phyloP scores from a whole-genome alignment of 495 filamentous ascomycete genomes.

The Barbatosphaeria neglecta region DNA sequence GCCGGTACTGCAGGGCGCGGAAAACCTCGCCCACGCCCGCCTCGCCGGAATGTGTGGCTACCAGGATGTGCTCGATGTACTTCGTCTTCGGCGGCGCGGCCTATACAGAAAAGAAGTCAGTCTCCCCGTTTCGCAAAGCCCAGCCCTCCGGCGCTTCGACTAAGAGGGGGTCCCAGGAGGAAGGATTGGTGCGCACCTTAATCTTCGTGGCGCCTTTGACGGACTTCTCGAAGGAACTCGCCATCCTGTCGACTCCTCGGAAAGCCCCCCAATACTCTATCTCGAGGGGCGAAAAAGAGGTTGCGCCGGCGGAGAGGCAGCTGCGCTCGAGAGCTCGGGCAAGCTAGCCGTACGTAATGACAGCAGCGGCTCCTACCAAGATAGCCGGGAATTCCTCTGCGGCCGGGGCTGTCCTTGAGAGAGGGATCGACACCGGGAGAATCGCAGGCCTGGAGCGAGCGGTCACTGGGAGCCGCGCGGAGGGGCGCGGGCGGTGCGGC shows the following conservation, averaged over 20 bases:
- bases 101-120: no score
- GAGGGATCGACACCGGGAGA: background rate
- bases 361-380: no score
- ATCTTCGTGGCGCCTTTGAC: slow-evolving; percentile 91
- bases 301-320: no score
- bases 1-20: slow-evolving; percentile 70
- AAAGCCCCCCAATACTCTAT: background rate
- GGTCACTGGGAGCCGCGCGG: no score
- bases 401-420: no score
- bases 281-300: background rate
- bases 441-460: background rate
- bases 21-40: slow-evolving; percentile 95
- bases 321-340: no score
- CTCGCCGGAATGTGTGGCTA: slow-evolving; percentile 91
- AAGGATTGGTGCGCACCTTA: slow-evolving; percentile 56
- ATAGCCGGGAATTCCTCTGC: no score
- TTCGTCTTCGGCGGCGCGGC: slow-evolving; percentile 96
- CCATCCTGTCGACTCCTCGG: slow-evolving; percentile 38
- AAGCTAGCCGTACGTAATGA: no score
- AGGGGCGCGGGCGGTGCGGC: background rate
- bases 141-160: no score
- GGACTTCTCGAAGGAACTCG: slow-evolving; percentile 79
- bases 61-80: slow-evolving; percentile 96
- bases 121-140: no score
- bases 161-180: background rate